These are phyloP conservation scores for Craterostigma plantagineum DNA, from an alignment of 257 asterid genomes.

Conservation along the genomic window DNA sequence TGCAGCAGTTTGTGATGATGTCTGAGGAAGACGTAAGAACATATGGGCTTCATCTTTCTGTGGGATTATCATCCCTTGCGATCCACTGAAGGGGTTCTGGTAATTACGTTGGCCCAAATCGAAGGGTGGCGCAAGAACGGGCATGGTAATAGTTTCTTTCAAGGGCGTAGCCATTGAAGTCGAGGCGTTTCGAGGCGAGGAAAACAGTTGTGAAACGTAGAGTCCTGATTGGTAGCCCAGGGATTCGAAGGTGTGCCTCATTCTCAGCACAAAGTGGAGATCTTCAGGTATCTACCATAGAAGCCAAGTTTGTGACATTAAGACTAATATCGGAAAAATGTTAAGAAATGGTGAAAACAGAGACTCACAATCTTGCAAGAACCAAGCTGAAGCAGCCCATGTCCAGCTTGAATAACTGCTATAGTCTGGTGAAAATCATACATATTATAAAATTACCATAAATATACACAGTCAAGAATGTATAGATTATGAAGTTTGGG, in stretches of 20 bases:
- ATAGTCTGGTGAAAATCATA: slow-evolving; percentile 46
- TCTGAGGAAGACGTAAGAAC: slow-evolving; percentile 58
- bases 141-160: too few relatives aligned
- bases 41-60: slow-evolving; percentile 66
- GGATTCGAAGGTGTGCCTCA: slow-evolving; percentile 93
- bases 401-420: slow-evolving; percentile 99
- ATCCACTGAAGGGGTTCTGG: slow-evolving; percentile 15
- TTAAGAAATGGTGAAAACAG: slow-evolving; percentile 6
- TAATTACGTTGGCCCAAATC: slow-evolving; percentile 54
- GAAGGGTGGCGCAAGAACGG: slow-evolving; percentile 58
- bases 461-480: too few relatives aligned
- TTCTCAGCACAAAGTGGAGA: slow-evolving; percentile 87
- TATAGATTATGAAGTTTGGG: too few relatives aligned
- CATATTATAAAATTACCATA: neutral
- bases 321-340: neutral
- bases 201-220: slow-evolving; percentile 80
- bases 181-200: too few relatives aligned
- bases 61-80: slow-evolving; percentile 16
- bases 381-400: slow-evolving; percentile 90
- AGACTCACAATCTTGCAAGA: slow-evolving; percentile 89
- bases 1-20: slow-evolving; percentile 37
- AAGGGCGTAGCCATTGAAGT: slow-evolving; percentile 16
- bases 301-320: too few relatives aligned
- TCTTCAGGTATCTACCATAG: slow-evolving; percentile 74
- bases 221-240: slow-evolving; percentile 92